A percentile compares a stretch with the other conserved stretches of the same genome.
phyloP scores from a whole-genome alignment of 75 land plant species.

The Cryptomeria japonica region DNA sequence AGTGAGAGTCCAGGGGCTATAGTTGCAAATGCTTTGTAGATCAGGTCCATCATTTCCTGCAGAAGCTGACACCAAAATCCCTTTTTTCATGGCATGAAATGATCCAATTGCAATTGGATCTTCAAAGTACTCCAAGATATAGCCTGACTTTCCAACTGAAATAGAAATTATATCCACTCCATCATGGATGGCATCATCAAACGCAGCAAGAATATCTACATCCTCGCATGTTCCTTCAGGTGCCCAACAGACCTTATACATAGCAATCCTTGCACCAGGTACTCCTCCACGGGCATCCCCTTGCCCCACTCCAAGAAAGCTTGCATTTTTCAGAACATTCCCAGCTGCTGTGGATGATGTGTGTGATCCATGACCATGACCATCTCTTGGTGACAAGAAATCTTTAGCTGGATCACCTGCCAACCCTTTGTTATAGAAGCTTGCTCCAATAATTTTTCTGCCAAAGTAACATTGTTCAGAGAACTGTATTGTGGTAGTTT shows the following conservation, averaged over 20 bases:
- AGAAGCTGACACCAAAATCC: conserved; percentile 28
- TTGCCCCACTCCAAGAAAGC: neutral
- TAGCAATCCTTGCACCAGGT: neutral
- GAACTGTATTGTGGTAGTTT: neutral
- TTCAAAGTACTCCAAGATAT: conserved; percentile 2
- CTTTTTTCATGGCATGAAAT: conserved; percentile 35
- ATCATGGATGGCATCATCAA: conserved; percentile 33
- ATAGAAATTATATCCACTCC: conserved; percentile 32
- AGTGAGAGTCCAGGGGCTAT: conserved; percentile 54
- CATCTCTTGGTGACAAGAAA: conserved; percentile 21
- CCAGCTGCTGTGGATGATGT: conserved; percentile 31
- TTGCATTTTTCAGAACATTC: neutral
- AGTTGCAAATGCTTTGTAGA: conserved; percentile 16
- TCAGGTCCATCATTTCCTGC: conserved; percentile 50
- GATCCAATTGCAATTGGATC: conserved; percentile 46
- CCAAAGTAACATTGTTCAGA: neutral
- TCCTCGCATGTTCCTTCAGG: neutral
- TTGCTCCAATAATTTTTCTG: conserved; percentile 28
- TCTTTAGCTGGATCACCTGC: neutral
- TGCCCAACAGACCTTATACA: conserved; percentile 13
- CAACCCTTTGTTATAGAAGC: conserved; percentile 18
- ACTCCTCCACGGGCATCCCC: neutral
- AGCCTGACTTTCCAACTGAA: neutral
- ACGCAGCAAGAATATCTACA: conserved; percentile 24
- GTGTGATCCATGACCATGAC: conserved; percentile 23